Evolutionary conservation across 129 eudicot species (phyloP).

Genomic region (Escallonia rubra): DNA sequence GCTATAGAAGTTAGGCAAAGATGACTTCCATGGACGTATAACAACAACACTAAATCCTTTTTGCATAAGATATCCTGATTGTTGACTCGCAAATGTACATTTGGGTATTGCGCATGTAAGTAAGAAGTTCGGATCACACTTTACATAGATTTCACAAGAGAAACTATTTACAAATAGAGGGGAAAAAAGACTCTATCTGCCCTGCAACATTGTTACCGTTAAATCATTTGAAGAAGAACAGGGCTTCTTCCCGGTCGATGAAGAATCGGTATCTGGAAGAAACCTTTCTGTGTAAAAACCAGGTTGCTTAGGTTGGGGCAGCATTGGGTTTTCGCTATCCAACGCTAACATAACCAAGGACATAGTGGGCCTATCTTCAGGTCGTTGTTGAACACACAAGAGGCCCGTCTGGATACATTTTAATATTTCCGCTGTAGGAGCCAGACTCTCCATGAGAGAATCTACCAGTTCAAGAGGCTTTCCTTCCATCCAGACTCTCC

Average conservation of each 20-base stretch:
- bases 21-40: too few relatives aligned
- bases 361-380: conserved; percentile 16
- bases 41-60: too few relatives aligned
- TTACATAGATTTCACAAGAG: too few relatives aligned
- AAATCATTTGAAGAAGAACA: neutral
- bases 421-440: neutral
- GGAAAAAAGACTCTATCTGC: neutral
- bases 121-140: too few relatives aligned
- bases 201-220: neutral
- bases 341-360: neutral
- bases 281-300: neutral
- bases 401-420: conserved; percentile 13
- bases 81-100: too few relatives aligned
- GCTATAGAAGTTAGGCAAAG: too few relatives aligned
- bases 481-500: conserved; percentile 20
- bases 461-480: conserved; percentile 7
- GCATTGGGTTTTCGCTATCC: neutral
- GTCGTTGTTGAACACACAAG: conserved; percentile 16
- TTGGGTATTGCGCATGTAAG: too few relatives aligned
- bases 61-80: too few relatives aligned
- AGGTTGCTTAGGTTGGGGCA: conserved; percentile 7
- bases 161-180: too few relatives aligned
- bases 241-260: neutral
- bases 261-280: neutral
- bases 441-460: neutral